Evolutionary conservation across 2,329 filamentous ascomycete genomes (phyloP), one percentile per base, ranked within the genome.

Genomic region (Aspergillus phoenicis): DNA sequence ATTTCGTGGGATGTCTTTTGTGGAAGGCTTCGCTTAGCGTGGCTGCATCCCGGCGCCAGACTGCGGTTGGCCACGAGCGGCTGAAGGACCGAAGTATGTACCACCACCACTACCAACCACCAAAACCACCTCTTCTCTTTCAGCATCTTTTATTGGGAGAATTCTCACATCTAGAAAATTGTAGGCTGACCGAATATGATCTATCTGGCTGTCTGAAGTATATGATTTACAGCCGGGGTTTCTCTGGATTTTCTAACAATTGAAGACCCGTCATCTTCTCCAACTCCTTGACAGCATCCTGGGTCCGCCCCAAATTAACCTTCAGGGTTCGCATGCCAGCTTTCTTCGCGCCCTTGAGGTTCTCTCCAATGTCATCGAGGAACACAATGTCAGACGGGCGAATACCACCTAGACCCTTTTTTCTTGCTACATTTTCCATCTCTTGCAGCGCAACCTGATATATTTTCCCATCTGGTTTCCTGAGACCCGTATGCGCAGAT

Each of bases 291-390:
- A 98, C 93, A 0, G 94, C 93, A 73, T 93, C 88, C 72, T 86
- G 90, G 1, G 90, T 87, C 74, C 84, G 87, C 1, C 93, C 93
- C 28, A 98, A 78, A 8, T 85, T 81, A 1, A 98, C 95, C 77
- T 94, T 97, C 66, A 98, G 84, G 0, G 94, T 98, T 59, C 83
- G 78, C 75, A 98, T 89, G 0, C 94, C 94, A 22, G 87, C 80
- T 52, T 83, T 83, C 76, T 83, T 90, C 1, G 88, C 95, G 48
- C 84, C 89, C 81, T 93, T 95, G 60, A 98, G 76, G 74, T 99
- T 99, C 77, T 93, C 88, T 1, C 95, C 95, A 74, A 99, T 97
- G 70, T 97, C 93, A 74, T 97, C 95, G 53, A 97, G 78, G 73
- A 99, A 99, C 4, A 96, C 78, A 48, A 97, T 81, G 58, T 97